phyloP scores from a whole-genome alignment of 192 early-diverging fungal genomes.

The Gigaspora rosea region DNA sequence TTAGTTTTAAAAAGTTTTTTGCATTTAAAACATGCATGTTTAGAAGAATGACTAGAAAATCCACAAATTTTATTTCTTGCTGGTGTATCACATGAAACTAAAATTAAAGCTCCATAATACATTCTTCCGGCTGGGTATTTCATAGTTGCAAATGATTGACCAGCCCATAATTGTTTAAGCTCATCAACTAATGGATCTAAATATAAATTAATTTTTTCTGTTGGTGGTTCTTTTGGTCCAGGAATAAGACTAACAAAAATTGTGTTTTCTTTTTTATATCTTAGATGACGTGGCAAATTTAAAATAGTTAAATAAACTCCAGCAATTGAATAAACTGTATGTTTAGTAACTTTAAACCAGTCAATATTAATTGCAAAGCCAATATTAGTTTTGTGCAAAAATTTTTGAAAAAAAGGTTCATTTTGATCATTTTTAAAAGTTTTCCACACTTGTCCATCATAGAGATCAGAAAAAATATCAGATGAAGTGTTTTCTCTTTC shows the following conservation, averaged over 20 bases:
- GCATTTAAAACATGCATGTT: background rate
- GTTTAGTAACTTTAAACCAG: background rate
- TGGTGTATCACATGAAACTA: background rate
- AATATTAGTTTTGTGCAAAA: background rate
- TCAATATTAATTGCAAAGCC: conserved; percentile 11
- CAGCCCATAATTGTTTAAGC: conserved; percentile 10
- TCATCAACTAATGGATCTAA: conserved; percentile 7
- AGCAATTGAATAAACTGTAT: background rate
- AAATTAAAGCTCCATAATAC: conserved; percentile 3
- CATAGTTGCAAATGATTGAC: background rate
- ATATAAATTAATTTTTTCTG: conserved; percentile 9
- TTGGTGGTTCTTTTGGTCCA: background rate
- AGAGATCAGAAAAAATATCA: too few relatives aligned
- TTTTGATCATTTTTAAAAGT: too few relatives aligned
- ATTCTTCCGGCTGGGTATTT: conserved; percentile 2
- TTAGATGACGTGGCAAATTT: background rate
- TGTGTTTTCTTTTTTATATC: background rate
- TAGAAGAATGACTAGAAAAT: background rate
- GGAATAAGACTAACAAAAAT: background rate
- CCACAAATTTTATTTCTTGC: background rate
- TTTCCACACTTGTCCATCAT: too few relatives aligned
- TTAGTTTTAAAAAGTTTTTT: background rate
- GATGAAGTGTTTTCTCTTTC: too few relatives aligned
- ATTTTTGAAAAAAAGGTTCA: too few relatives aligned
- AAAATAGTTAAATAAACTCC: conserved; percentile 2